Percentiles rank a stretch among this genome's conserved stretches.
Evolutionary conservation across 352 stramenopile genomes (phyloP).

Genomic region (Globisporangium iwayamae): DNA sequence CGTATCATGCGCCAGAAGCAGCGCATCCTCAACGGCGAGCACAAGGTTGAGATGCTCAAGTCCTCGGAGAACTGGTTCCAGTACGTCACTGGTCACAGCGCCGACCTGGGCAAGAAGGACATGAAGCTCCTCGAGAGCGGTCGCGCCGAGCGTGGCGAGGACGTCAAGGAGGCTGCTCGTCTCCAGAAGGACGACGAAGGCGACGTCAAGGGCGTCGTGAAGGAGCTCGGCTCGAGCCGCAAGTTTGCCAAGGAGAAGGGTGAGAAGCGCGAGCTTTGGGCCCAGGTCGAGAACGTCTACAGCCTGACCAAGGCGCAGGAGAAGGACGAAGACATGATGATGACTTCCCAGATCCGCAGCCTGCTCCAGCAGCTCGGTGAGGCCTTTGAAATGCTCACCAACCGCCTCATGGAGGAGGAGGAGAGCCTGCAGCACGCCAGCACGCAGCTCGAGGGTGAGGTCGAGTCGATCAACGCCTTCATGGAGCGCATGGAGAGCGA

Average conservation of each 20-base stretch:
- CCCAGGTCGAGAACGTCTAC: conserved; percentile 83
- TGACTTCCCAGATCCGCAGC: conserved; percentile 87
- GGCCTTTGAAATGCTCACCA: conserved; percentile 86
- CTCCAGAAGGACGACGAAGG: conserved; percentile 82
- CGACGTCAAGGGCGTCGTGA: conserved; percentile 72
- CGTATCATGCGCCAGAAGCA: conserved; percentile 90
- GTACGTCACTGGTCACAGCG: conserved; percentile 75
- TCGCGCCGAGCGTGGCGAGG: conserved; percentile 59
- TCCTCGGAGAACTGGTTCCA: conserved; percentile 88
- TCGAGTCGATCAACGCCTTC: conserved; percentile 86
- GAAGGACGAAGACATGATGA: conserved; percentile 91
- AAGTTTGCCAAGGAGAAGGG: conserved; percentile 72
- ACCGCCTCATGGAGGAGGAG: conserved; percentile 82
- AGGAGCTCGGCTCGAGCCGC: conserved; percentile 57
- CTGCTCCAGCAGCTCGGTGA: conserved; percentile 83
- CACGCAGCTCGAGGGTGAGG: conserved; percentile 77
- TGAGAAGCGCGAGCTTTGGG: conserved; percentile 84
- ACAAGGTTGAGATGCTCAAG: conserved; percentile 91
- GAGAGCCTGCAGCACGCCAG: conserved; percentile 82
- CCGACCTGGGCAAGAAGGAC: conserved; percentile 82
- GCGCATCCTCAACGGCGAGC: conserved; percentile 84
- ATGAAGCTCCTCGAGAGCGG: conserved; percentile 71
- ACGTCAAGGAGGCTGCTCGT: conserved; percentile 76
- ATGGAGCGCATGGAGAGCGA: conserved; percentile 90
- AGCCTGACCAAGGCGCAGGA: conserved; percentile 76